These are phyloP conservation scores for Xylariaceae sp. DNA, from an alignment of 2,329 filamentous ascomycete genomes.

Conservation along the genomic window DNA sequence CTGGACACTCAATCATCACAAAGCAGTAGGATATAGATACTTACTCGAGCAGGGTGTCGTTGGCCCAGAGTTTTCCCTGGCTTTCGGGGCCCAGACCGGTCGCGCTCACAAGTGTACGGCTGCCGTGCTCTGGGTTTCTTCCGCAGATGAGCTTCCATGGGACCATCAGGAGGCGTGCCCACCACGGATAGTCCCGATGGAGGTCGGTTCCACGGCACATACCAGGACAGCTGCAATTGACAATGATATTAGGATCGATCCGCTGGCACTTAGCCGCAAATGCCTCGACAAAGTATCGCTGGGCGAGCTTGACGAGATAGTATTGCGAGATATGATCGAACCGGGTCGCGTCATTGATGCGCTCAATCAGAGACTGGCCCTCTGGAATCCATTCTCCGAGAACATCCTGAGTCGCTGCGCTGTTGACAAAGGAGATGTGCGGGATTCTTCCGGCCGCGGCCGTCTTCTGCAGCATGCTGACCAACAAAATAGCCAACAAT, in stretches of 20 bases:
- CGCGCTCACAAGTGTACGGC: conserved; percentile 12
- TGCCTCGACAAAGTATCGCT: conserved; percentile 37
- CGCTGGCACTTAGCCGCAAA: conserved; percentile 3
- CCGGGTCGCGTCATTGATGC: conserved; percentile 15
- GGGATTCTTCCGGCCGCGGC: conserved; percentile 24
- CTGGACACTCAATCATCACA: neutral
- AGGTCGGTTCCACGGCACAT: conserved; percentile 13
- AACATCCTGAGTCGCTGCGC: conserved; percentile 21
- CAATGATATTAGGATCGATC: conserved; percentile 3
- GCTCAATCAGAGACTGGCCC: conserved; percentile 15
- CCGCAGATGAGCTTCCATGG: conserved; percentile 10
- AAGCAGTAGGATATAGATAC: neutral
- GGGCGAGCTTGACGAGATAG: conserved; percentile 28
- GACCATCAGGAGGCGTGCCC: neutral
- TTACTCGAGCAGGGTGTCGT: conserved; percentile 8
- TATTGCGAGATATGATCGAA: conserved; percentile 23
- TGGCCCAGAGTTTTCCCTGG: conserved; percentile 12
- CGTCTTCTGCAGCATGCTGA: conserved; percentile 40
- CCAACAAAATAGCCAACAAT: conserved; percentile 47
- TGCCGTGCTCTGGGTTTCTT: conserved; percentile 9
- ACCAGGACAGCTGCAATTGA: conserved; percentile 12
- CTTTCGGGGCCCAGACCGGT: conserved; percentile 10
- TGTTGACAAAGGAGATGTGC: conserved; percentile 39
- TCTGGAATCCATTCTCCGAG: conserved; percentile 14
- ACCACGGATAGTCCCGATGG: conserved; percentile 3